Percentiles rank a stretch among this genome's conserved stretches.
phyloP scores from a whole-genome alignment of 2,329 filamentous ascomycete genomes.

The Colletotrichum chlorophyti region DNA sequence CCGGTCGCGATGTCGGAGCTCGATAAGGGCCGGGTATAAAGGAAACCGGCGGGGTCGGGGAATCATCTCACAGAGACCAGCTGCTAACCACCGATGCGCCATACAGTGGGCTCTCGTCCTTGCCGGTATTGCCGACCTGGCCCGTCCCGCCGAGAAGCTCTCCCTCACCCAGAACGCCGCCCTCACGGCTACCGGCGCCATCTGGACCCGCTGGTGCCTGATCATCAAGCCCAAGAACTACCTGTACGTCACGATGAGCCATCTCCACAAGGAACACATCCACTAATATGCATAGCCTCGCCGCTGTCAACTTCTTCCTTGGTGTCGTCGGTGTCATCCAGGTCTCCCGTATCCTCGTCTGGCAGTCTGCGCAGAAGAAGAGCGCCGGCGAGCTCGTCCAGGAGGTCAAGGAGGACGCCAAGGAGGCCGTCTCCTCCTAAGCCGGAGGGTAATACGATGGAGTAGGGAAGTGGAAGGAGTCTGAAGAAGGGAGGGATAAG shows the following conservation, averaged over 20 bases:
- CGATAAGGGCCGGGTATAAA: neutral
- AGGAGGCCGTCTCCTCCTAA: conserved; percentile 32
- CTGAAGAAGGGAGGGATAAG: neutral
- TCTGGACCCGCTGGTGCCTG: conserved; percentile 99
- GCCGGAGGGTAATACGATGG: neutral
- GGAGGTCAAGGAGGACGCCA: conserved; percentile 48
- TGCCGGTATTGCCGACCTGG: conserved; percentile 89
- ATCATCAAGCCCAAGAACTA: conserved; percentile 95
- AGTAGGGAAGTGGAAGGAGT: neutral
- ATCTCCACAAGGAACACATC: neutral
- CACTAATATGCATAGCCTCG: conserved; percentile 63
- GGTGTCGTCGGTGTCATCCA: conserved; percentile 86
- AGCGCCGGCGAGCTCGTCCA: conserved; percentile 41
- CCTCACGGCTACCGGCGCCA: conserved; percentile 87
- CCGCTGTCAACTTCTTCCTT: conserved; percentile 98
- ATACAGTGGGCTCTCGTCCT: conserved; percentile 89
- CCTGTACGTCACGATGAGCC: conserved; percentile 63
- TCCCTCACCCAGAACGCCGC: conserved; percentile 92
- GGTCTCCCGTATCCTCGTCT: conserved; percentile 76
- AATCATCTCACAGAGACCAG: neutral
- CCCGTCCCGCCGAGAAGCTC: conserved; percentile 89
- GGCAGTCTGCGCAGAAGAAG: conserved; percentile 67
- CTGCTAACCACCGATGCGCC: neutral
- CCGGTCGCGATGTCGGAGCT: conserved; percentile 21
- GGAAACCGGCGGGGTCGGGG: neutral